A percentile compares a stretch with the other conserved stretches of the same genome.
These are phyloP conservation scores for Conticribra guillardii DNA, from an alignment of 108 stramenopile species.

Conservation along the genomic window DNA sequence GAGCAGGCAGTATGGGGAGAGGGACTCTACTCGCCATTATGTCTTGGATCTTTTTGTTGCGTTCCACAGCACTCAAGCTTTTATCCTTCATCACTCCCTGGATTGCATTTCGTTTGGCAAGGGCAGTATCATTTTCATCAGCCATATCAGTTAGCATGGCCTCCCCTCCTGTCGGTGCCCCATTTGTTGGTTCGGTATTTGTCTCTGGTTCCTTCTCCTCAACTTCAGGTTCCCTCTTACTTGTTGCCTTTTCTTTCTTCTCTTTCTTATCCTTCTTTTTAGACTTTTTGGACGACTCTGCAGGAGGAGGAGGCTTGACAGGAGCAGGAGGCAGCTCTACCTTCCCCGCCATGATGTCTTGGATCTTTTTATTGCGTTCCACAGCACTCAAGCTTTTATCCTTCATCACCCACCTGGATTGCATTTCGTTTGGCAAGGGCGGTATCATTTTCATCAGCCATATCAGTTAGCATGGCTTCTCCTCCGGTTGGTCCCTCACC, in stretches of 20 bases:
- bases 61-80: conserved; percentile 11
- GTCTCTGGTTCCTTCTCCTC: too few relatives aligned
- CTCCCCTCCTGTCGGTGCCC: conserved; percentile 12
- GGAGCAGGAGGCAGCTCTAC: conserved; percentile 10
- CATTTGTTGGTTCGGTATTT: too few relatives aligned
- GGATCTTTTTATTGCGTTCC: conserved; percentile 25
- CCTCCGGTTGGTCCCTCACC: conserved; percentile 10
- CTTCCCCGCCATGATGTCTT: conserved; percentile 29
- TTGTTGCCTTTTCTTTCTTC: background rate
- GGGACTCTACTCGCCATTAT: conserved; percentile 23
- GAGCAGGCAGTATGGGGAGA: too few relatives aligned
- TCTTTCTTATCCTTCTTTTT: too few relatives aligned
- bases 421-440: conserved; percentile 16
- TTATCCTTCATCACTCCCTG: conserved; percentile 11
- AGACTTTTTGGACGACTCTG: too few relatives aligned
- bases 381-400: conserved; percentile 10
- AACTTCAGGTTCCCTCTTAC: background rate
- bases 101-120: conserved; percentile 15
- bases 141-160: conserved; percentile 28
- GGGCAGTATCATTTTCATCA: conserved; percentile 7
- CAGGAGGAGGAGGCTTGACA: too few relatives aligned
- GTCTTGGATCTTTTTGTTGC: conserved; percentile 28
- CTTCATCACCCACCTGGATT: conserved; percentile 10
- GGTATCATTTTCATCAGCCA: conserved; percentile 11
- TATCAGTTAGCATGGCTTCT: conserved; percentile 28